Evolutionary conservation across 2,329 filamentous ascomycete genomes (phyloP), one percentile per base, ranked within the genome.

Genomic region (Phialocephala sp.): DNA sequence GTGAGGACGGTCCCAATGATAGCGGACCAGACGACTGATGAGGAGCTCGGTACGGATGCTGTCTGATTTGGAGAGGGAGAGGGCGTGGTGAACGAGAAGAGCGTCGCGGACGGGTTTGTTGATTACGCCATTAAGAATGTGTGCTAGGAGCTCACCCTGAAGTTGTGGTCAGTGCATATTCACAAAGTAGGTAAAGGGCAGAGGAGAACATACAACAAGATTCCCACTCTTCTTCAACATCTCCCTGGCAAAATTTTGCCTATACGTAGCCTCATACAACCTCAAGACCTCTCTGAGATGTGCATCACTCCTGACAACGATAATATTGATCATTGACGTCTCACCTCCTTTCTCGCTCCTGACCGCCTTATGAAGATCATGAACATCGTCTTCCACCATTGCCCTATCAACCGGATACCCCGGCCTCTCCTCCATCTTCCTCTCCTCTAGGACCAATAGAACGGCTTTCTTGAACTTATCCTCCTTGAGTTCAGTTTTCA

Each of bases 381-480:
- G 83, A 8, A 92, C 90, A 76, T 98, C 94, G 55, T 89, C 83
- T 62, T 88, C 82, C 4, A 94, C 84, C 6, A 90, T 79, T 6
- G 89, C 69, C 0, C 68, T 60, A 70, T 76, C 75, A 8, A 74
- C 24, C 2, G 63, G 61, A 60, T 69, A 60, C 9, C 68, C 67
- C 1, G 64, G 61, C 47, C 70, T 50, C 69, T 98, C 94, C 71
- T 95, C 91, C 86, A 97, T 95, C 12, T 93, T 82, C 63, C 87
- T 83, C 77, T 91, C 93, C 64, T 97, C 93, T 0, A 99, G 84
- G 8, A 91, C 93, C 75, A 93, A 83, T 66, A 98, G 76, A 4
- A 99, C 89, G 0, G 94, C 94, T 69, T 89, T 90, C 68, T 97
- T 93, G 81, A 98, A 99, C 79, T 98, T 98, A 79, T 98, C 94